Evolutionary conservation across 768 basidiomycete genomes (phyloP), one percentile per base, ranked within the genome.

Genomic region (Cystobasidium ongulense): DNA sequence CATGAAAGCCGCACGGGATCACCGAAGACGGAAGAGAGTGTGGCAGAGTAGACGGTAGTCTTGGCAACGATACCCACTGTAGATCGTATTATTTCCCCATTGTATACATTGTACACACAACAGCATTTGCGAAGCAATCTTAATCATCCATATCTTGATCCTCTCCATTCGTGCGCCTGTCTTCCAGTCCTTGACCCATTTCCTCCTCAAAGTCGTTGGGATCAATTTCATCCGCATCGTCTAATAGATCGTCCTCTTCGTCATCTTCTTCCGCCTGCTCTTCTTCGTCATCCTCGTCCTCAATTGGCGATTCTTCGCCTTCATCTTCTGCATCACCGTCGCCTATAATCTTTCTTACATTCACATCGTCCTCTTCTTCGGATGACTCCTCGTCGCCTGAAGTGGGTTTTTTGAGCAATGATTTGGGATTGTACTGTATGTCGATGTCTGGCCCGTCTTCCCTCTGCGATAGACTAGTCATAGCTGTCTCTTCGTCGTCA

Each of bases 281-380:
- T 18, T 82, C 85, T n/a, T 79, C 81, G 36, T 75, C 63, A 81
- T 79, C 81, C 41, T 76, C 65, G 81, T 82, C 89, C 75, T 89
- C 90, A 1, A 87, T 86, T 2, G 78, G 80, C 4, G 87, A 83
- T 66, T 84, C 86, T 65, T 88, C 81, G 27, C 76, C 76, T 29
- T 76, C 76, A 3, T 74, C 73, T 21, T 81, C 81, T 36, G 85
- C 86, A 29, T 88, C 87, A 25, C 85, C 84, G 54, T 86, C 86
- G 0, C 74, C 73, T 38, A 84, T 83, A 53, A 88, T 84, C 17
- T 84, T 86, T 77, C 92, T 88, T 0, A 86, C 88, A 1, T 62
- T 61, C 21, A 7, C 29, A n/a, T 73, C 62, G 10, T 88, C 83
- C 50, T 88, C 87, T 15, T 86, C 84, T 78, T 86, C 85, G 0